phyloP scores from a whole-genome alignment of 345 rosid species.

The Citrus maxima region DNA sequence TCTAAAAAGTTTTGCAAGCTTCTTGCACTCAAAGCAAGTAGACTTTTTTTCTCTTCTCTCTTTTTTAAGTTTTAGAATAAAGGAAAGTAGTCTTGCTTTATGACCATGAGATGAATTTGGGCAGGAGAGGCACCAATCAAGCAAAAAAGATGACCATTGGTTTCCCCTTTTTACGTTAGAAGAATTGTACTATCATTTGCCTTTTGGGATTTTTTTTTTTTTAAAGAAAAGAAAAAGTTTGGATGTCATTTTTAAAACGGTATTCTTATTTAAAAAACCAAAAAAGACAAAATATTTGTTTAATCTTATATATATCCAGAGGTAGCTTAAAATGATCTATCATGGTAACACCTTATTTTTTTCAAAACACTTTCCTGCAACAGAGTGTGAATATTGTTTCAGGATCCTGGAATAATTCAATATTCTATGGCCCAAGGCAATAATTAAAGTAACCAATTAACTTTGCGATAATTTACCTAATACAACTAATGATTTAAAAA shows the following conservation, averaged over 20 bases:
- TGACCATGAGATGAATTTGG: constrained; percentile 22
- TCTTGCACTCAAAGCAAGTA: constrained; percentile 70
- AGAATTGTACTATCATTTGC: constrained; percentile 18
- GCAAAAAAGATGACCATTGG: constrained; percentile 33
- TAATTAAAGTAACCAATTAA: neutral
- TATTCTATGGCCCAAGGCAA: neutral
- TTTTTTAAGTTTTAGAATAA: constrained; percentile 29
- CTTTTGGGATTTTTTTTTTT: neutral
- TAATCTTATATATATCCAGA: neutral
- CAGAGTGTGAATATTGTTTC: neutral
- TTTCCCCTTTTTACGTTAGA: constrained; percentile 26
- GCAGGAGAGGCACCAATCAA: constrained; percentile 37
- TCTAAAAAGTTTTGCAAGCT: constrained; percentile 53
- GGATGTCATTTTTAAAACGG: neutral
- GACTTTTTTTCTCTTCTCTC: constrained; percentile 28
- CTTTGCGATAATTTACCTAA: neutral
- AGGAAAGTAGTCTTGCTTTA: constrained; percentile 36
- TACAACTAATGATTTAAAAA: neutral
- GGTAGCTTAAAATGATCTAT: too few relatives aligned
- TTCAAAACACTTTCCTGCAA: neutral
- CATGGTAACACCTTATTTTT: neutral
- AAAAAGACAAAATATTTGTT: neutral
- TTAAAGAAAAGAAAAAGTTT: neutral
- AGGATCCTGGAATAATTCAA: too few relatives aligned
- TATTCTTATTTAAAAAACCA: neutral